Evolutionary conservation across 2,329 filamentous ascomycete genomes (phyloP), one percentile per base, ranked within the genome.

Genomic region (Cercospora zeina): DNA sequence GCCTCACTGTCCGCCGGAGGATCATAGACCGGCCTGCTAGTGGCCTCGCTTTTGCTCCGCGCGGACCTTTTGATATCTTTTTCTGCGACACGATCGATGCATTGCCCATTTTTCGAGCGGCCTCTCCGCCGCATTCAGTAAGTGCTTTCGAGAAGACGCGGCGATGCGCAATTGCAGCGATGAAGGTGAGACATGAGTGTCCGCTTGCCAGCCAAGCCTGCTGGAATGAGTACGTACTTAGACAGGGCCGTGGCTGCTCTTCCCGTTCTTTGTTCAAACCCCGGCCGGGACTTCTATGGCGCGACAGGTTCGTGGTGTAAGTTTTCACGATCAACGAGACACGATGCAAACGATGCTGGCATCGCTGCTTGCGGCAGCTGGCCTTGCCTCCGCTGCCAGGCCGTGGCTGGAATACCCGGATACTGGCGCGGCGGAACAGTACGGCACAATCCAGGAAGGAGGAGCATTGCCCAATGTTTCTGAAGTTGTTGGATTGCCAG

Each of bases 351-450:
- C 19, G 31, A 59, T 42, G 6, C 7, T 58, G 11, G 16, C 53
- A 39, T 36, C 56, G 7, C 53, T 65, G 16, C 47, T 65, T 33
- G 49, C 62, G 54, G 30, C 56, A 39, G 56, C 56, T 36, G 63
- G 60, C n/a, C 30, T 50, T 33, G 60, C 63, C n/a, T 50, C 54
- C 24, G 65, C 65, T 19, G 63, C 65, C 7, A 58, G 65, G n/a
- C 53, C 62, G 4, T 65, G 61, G 39, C n/a, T 67, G 31, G 55
- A 62, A 24, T 64, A 51, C 30, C 65, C 65, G 33, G 61, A 67
- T 33, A 67, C 63, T 30, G 63, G 60, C 21, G 62, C 62, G 8
- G 54, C 45, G 16, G 62, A 62, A 30, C 65, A 67, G 16, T 67
- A 59, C 27, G 65, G 65, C 19, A 62, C 58, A 1, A 59, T 67